phyloP scores from a whole-genome alignment of 352 stramenopile species.

The Phytophthora sojae region DNA sequence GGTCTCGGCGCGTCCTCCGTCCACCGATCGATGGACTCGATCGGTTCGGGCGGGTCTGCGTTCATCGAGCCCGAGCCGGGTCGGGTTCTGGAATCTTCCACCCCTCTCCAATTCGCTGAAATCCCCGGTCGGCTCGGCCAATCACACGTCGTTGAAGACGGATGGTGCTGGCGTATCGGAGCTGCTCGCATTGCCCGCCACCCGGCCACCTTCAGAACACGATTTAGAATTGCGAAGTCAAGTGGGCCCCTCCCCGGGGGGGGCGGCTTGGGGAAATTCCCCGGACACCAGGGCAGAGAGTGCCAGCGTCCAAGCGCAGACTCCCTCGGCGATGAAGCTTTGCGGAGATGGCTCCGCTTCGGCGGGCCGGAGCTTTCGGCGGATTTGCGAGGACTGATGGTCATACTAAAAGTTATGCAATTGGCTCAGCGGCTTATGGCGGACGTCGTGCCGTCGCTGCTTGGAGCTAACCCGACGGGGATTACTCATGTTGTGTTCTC shows the following conservation, averaged over 20 bases:
- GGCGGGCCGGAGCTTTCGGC: constrained; percentile 39
- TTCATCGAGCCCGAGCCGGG: not conserved
- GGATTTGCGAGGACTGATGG: constrained; percentile 85
- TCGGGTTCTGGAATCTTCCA: constrained; percentile 29
- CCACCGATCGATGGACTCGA: too few species aligned
- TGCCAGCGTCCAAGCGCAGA: constrained; percentile 85
- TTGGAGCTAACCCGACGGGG: constrained; percentile 91
- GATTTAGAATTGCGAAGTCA: constrained; percentile 94
- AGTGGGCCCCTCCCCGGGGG: constrained; percentile 51
- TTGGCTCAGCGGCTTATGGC: constrained; percentile 76
- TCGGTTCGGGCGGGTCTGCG: not conserved
- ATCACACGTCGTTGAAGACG: constrained; percentile 18
- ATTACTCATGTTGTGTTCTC: constrained; percentile 94
- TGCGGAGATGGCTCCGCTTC: constrained; percentile 51
- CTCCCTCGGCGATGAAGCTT: constrained; percentile 73
- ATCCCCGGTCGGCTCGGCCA: not conserved
- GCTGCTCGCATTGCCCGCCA: not conserved
- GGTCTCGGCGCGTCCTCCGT: too few species aligned
- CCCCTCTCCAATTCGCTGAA: constrained; percentile 20
- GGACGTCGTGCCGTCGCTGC: constrained; percentile 71
- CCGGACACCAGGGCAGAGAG: constrained; percentile 90
- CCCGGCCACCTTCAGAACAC: constrained; percentile 67
- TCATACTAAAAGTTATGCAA: constrained; percentile 94
- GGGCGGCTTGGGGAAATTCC: constrained; percentile 92
- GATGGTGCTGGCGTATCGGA: constrained; percentile 16